These are phyloP conservation scores for Ascosphaera acerosa DNA, from an alignment of 2,329 filamentous ascomycete species.

Conservation along the genomic window DNA sequence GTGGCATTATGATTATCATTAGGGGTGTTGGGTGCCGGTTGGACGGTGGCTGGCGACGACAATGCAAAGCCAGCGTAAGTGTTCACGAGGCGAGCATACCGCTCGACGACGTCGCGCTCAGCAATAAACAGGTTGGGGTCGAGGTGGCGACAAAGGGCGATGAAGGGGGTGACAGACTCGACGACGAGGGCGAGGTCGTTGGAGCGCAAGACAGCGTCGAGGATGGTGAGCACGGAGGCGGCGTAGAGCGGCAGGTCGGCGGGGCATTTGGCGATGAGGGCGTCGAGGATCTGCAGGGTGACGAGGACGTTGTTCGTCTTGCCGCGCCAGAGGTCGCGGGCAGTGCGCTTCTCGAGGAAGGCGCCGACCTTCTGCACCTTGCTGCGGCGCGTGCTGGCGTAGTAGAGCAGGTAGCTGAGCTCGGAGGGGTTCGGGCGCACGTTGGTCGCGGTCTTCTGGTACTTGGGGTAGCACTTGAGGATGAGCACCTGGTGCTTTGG, in stretches of 20 bases:
- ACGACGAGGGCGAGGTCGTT: slow-evolving; percentile 83
- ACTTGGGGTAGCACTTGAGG: slow-evolving; percentile 86
- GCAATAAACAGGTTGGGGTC: slow-evolving; percentile 65
- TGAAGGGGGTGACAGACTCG: slow-evolving; percentile 64
- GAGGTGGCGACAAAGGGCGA: slow-evolving; percentile 69
- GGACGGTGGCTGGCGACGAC: slow-evolving; percentile 21
- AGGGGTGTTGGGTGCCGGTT: slow-evolving; percentile 5
- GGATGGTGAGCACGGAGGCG: slow-evolving; percentile 56
- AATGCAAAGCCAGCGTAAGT: slow-evolving; percentile 61
- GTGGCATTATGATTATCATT: slow-evolving; percentile 18
- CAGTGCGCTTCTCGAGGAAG: slow-evolving; percentile 85
- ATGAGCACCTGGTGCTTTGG: slow-evolving; percentile 94
- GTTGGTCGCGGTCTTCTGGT: slow-evolving; percentile 71
- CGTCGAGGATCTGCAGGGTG: slow-evolving; percentile 73
- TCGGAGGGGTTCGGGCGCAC: slow-evolving; percentile 93
- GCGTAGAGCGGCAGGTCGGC: slow-evolving; percentile 80
- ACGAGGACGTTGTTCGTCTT: slow-evolving; percentile 85
- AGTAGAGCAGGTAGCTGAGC: slow-evolving; percentile 89
- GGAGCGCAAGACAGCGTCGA: slow-evolving; percentile 59
- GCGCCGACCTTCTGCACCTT: slow-evolving; percentile 91
- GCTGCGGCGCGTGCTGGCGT: slow-evolving; percentile 76
- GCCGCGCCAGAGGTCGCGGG: slow-evolving; percentile 68
- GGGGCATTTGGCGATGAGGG: slow-evolving; percentile 77
- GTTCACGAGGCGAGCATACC: slow-evolving; percentile 60
- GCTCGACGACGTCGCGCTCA: slow-evolving; percentile 55